phyloP scores from a whole-genome alignment of 2,329 filamentous ascomycete species.

The Neophaeococcomyces mojaviensis region DNA sequence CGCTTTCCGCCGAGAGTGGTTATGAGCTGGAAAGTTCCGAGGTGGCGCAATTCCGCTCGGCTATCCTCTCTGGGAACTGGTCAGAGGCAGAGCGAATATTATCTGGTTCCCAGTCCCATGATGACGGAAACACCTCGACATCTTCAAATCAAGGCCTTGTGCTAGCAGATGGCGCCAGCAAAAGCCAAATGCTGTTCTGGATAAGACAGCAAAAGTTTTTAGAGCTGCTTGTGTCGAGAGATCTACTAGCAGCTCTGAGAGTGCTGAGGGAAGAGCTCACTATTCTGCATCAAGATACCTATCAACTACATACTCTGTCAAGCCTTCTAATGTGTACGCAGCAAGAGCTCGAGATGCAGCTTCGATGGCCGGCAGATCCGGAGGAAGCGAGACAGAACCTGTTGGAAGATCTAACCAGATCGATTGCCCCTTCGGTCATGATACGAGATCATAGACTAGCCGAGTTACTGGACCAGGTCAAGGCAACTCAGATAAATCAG shows the following conservation, averaged over 20 bases:
- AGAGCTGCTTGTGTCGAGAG: slow-evolving; percentile 71
- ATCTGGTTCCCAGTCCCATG: slow-evolving; percentile 33
- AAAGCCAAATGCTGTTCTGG: slow-evolving; percentile 75
- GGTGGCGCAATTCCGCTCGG: slow-evolving; percentile 75
- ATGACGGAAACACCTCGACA: slow-evolving; percentile 14
- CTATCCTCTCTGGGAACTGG: slow-evolving; percentile 77
- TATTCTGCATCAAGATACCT: slow-evolving; percentile 70
- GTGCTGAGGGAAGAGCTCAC: slow-evolving; percentile 86
- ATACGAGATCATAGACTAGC: slow-evolving; percentile 86
- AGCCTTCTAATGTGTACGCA: slow-evolving; percentile 82
- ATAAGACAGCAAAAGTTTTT: slow-evolving; percentile 91
- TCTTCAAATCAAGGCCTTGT: slow-evolving; percentile 51
- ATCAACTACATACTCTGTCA: slow-evolving; percentile 73
- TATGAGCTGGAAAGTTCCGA: slow-evolving; percentile 78
- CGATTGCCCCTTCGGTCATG: slow-evolving; percentile 93
- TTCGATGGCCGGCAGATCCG: slow-evolving; percentile 75
- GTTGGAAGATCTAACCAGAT: slow-evolving; percentile 76
- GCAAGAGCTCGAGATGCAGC: slow-evolving; percentile 67
- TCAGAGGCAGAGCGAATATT: slow-evolving; percentile 74
- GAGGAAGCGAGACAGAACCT: slow-evolving; percentile 67
- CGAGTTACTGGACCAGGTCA: slow-evolving; percentile 72
- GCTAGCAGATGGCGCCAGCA: slow-evolving; percentile 66
- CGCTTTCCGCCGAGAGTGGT: slow-evolving; percentile 72
- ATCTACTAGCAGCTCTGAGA: slow-evolving; percentile 65
- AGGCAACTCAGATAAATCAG: slow-evolving; percentile 70